These are phyloP conservation scores for Glonium stellatum DNA, from an alignment of 495 filamentous ascomycete genomes.

Conservation along the genomic window DNA sequence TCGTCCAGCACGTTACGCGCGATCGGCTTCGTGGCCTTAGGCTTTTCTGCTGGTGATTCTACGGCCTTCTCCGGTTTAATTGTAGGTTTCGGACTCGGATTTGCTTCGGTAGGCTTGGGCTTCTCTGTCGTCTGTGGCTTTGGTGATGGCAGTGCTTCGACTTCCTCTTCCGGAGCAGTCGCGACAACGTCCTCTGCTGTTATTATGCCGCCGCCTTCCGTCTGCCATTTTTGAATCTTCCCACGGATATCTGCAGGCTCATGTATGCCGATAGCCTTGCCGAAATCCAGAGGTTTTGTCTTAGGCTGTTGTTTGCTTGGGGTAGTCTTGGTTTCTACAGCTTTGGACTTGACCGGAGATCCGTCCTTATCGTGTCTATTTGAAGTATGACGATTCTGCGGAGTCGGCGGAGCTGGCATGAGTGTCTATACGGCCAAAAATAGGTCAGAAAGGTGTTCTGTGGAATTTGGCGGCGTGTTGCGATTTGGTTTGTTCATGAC, in stretches of 20 bases:
- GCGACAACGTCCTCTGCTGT: not conserved
- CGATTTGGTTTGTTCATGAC: not conserved
- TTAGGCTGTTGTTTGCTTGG: not conserved
- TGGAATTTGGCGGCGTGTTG: not conserved
- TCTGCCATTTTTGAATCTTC: conserved; percentile 33
- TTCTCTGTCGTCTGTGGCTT: conserved; percentile 11
- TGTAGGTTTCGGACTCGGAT: conserved; percentile 3
- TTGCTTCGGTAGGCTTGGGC: conserved; percentile 6
- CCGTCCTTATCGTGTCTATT: conserved; percentile 16
- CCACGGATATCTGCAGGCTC: conserved; percentile 25
- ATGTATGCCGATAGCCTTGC: conserved; percentile 27
- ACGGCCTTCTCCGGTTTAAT: conserved; percentile 8
- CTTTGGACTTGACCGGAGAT: conserved; percentile 9
- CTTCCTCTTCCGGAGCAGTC: not conserved
- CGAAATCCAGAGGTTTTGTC: conserved; percentile 26
- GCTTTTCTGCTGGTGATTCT: conserved; percentile 12
- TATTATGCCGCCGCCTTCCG: conserved; percentile 5
- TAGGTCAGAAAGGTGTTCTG: conserved; percentile 5
- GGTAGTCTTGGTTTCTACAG: conserved; percentile 9
- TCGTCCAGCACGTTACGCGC: conserved; percentile 28
- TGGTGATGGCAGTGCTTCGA: conserved; percentile 11
- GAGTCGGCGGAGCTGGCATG: conserved; percentile 13
- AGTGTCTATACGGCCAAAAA: conserved; percentile 7
- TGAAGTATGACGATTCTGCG: conserved; percentile 8
- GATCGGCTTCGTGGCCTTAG: conserved; percentile 26